A percentile compares a stretch with the other conserved stretches of the same genome.
Conservation (phyloP, 345 rosid species). For the Aquilaria yunnanensis region DNA sequence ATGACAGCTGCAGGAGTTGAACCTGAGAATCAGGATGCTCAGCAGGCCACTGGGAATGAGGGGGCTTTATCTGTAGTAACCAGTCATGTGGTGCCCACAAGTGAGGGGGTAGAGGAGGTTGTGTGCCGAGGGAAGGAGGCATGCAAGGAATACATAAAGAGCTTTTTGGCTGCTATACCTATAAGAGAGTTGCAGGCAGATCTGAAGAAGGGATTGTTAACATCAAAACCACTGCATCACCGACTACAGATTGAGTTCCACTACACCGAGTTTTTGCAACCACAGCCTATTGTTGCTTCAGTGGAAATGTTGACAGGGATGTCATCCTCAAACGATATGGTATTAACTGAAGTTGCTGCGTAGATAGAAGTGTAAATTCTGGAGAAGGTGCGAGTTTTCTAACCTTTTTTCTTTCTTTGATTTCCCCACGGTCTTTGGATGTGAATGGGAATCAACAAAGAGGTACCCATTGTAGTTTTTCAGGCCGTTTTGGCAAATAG, state of each 20-base stretch:
- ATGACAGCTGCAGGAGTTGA: constrained; percentile 19
- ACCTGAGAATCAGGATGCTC: constrained; percentile 20
- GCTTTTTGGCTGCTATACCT: constrained; percentile 93
- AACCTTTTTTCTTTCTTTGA: constrained; percentile 17
- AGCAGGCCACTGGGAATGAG: constrained; percentile 23
- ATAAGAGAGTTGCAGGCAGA: constrained; percentile 81
- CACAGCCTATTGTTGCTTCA: constrained; percentile 15
- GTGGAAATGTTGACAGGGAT: constrained; percentile 3
- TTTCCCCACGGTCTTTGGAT: constrained; percentile 11
- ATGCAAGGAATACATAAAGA: constrained; percentile 94
- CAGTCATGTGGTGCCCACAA: constrained; percentile 20
- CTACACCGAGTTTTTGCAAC: constrained; percentile 41
- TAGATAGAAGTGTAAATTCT: constrained; percentile 32
- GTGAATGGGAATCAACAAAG: constrained; percentile 25
- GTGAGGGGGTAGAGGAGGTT: constrained; percentile 35
- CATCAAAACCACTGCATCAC: constrained; percentile 67
- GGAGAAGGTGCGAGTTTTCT: constrained; percentile 32
- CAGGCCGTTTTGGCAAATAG: constrained; percentile 13
- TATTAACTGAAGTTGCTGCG: constrained; percentile 17
- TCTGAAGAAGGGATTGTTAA: constrained; percentile 77
- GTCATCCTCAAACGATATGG: constrained; percentile 16
- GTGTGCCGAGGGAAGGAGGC: constrained; percentile 79
- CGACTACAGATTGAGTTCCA: constrained; percentile 90
- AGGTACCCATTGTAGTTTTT: constrained; percentile 15
- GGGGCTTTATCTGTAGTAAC: constrained; percentile 20